Conservation (phyloP, 352 stramenopile genomes). For the Aphanomyces stellatus region DNA sequence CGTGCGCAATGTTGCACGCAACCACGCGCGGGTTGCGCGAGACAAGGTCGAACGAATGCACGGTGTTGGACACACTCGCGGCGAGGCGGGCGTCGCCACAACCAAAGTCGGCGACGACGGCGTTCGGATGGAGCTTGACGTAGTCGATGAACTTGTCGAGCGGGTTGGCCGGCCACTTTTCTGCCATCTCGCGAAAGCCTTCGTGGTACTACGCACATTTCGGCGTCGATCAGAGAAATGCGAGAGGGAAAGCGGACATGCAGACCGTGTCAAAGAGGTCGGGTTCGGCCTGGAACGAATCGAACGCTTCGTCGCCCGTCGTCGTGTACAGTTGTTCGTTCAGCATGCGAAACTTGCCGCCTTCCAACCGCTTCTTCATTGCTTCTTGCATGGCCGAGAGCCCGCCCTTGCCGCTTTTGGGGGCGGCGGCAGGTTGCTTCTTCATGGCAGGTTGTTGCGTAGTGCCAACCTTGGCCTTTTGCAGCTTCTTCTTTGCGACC, state of each 20-base stretch:
- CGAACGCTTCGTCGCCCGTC: slow-evolving; percentile 83
- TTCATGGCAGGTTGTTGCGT: not conserved
- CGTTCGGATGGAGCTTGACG: slow-evolving; percentile 77
- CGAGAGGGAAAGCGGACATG: not conserved
- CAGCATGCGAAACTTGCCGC: slow-evolving; percentile 95
- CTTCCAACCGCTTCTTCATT: slow-evolving; percentile 86
- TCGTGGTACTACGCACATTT: slow-evolving; percentile 88
- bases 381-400: slow-evolving; percentile 59
- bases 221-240: too few relatives aligned
- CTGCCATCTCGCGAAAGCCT: slow-evolving; percentile 95
- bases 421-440: not conserved
- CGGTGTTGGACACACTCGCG: slow-evolving; percentile 78
- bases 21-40: slow-evolving; percentile 86
- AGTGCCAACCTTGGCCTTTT: slow-evolving; percentile 11
- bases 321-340: slow-evolving; percentile 99
- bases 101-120: slow-evolving; percentile 95
- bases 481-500: slow-evolving; percentile 23
- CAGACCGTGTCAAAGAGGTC: slow-evolving; percentile 90
- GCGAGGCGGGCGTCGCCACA: slow-evolving; percentile 96
- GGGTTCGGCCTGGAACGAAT: slow-evolving; percentile 90
- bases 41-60: slow-evolving; percentile 98
- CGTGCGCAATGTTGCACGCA: slow-evolving; percentile 95
- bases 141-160: slow-evolving; percentile 95
- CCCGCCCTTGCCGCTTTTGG: slow-evolving; percentile 22
- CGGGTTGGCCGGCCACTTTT: slow-evolving; percentile 96